Conservation (phyloP, 106 monocot genomes). For the Amphibolis antarctica region DNA sequence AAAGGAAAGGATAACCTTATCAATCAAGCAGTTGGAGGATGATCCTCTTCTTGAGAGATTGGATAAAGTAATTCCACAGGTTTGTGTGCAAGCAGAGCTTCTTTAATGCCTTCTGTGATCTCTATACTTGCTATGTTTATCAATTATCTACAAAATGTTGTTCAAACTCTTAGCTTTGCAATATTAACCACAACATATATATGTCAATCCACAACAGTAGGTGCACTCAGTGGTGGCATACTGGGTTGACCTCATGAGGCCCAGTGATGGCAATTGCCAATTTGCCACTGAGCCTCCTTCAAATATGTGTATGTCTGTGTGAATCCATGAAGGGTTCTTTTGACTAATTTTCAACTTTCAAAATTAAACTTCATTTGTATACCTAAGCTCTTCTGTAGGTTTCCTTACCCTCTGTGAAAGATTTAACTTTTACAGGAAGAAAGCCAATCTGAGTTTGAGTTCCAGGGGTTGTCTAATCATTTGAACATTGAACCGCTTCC, state of each 20-base stretch:
- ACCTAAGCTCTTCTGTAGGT: not conserved
- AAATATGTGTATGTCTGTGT: too few species aligned
- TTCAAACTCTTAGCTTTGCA: not conserved
- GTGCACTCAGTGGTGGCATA: too few species aligned
- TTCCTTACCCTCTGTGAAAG: not conserved
- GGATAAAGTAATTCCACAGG: slow-evolving; percentile 88
- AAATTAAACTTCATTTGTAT: not conserved
- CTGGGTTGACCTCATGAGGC: too few species aligned
- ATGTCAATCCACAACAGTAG: not conserved
- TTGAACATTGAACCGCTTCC: slow-evolving; percentile 54
- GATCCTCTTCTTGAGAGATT: slow-evolving; percentile 85
- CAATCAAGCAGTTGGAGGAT: slow-evolving; percentile 84
- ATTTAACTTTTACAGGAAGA: slow-evolving; percentile 29
- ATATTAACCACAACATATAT: not conserved
- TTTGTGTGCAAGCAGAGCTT: slow-evolving; percentile 3
- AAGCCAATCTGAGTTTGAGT: slow-evolving; percentile 19
- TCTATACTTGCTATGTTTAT: too few species aligned
- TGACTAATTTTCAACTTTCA: not conserved
- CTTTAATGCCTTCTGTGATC: too few species aligned
- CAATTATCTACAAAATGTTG: too few species aligned
- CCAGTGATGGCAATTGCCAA: too few species aligned
- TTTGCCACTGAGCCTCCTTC: too few species aligned
- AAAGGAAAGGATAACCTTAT: slow-evolving; percentile 63
- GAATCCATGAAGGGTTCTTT: not conserved
- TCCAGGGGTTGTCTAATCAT: slow-evolving; percentile 12